These are phyloP conservation scores for Candida arabinofermentans DNA, from an alignment of 805 yeast genomes.

Conservation along the genomic window DNA sequence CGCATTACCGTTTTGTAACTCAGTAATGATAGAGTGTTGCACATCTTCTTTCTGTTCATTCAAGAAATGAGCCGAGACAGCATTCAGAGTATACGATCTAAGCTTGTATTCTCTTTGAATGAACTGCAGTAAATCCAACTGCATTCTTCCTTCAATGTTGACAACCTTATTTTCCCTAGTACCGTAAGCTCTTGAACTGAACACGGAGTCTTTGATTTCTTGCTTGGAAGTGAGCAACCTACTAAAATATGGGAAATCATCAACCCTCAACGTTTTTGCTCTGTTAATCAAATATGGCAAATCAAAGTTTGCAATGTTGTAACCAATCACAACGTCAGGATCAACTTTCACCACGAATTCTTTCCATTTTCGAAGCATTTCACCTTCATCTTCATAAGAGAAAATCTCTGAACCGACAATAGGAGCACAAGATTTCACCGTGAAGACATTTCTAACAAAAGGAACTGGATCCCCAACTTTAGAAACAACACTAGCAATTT, in stretches of 20 bases:
- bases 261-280: constrained; percentile 65
- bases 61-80: constrained; percentile 90
- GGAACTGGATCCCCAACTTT: constrained; percentile 81
- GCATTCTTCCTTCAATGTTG: constrained; percentile 95
- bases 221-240: constrained; percentile 65
- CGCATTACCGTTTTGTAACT: constrained; percentile 83
- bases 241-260: constrained; percentile 81
- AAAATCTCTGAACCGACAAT: constrained; percentile 91
- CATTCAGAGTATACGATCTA: constrained; percentile 89
- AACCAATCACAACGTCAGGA: constrained; percentile 96
- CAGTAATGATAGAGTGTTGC: constrained; percentile 94
- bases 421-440: constrained; percentile 85
- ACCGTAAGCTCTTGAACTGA: constrained; percentile 95
- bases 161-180: constrained; percentile 88
- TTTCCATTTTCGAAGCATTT: constrained; percentile 82
- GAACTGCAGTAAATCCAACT: constrained; percentile 86
- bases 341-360: constrained; percentile 81
- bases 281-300: constrained; percentile 89
- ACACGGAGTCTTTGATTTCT: constrained; percentile 74
- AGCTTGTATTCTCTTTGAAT: constrained; percentile 92
- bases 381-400: constrained; percentile 69
- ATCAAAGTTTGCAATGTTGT: constrained; percentile 92
- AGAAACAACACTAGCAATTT: constrained; percentile 93
- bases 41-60: constrained; percentile 98
- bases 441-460: constrained; percentile 90